These are phyloP conservation scores for Tylopilus sp. DNA, from an alignment of 768 basidiomycete species.

Conservation along the genomic window DNA sequence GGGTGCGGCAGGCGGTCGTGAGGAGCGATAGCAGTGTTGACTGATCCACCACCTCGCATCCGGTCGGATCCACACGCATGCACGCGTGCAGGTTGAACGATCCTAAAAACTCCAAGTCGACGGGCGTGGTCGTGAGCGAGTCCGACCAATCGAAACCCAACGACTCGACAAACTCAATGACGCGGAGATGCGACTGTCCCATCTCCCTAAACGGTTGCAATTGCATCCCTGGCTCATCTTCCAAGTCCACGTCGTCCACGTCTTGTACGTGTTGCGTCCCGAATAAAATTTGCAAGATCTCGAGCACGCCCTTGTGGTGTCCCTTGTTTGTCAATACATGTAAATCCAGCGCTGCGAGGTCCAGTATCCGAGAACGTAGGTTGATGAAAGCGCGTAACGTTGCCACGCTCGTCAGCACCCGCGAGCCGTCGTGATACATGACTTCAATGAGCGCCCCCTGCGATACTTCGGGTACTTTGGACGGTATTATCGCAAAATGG, in stretches of 20 bases:
- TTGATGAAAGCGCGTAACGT: slow-evolving; percentile 75
- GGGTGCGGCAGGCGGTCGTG: slow-evolving; percentile 49
- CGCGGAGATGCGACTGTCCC: slow-evolving; percentile 78
- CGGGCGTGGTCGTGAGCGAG: slow-evolving; percentile 52
- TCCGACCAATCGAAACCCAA: slow-evolving; percentile 90
- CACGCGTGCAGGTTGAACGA: slow-evolving; percentile 70
- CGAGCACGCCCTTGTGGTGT: slow-evolving; percentile 66
- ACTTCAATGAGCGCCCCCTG: slow-evolving; percentile 54
- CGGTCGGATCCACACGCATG: slow-evolving; percentile 59
- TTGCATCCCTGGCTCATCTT: slow-evolving; percentile 34
- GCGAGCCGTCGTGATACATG: slow-evolving; percentile 67
- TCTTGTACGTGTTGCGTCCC: slow-evolving; percentile 56
- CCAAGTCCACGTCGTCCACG: slow-evolving; percentile 33
- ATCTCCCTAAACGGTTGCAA: slow-evolving; percentile 64
- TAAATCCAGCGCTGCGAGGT: slow-evolving; percentile 82
- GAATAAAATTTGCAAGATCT: slow-evolving; percentile 80
- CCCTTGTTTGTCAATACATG: slow-evolving; percentile 81
- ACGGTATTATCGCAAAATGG: slow-evolving; percentile 77
- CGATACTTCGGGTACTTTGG: slow-evolving; percentile 49
- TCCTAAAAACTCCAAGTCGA: slow-evolving; percentile 61
- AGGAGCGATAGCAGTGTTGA: slow-evolving; percentile 70
- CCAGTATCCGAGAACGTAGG: slow-evolving; percentile 79
- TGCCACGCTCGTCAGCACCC: slow-evolving; percentile 63
- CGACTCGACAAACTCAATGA: slow-evolving; percentile 86
- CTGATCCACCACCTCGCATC: slow-evolving; percentile 83